Conservation (phyloP, 1,139 yeast species). For the Yamadazyma jaroonii region DNA sequence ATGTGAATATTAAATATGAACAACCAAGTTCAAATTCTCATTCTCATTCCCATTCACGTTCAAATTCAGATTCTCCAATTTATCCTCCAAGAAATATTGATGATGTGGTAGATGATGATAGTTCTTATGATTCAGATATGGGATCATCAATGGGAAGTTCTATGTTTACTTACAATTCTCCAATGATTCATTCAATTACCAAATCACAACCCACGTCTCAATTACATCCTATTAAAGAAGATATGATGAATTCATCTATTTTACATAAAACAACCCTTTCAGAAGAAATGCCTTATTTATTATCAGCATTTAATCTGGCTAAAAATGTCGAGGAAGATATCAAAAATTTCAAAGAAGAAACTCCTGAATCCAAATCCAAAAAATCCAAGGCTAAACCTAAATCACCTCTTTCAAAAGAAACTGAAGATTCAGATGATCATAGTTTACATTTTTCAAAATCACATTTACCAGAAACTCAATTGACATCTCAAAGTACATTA, state of each 20-base stretch:
- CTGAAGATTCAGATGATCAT: not conserved
- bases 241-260: conserved; percentile 23
- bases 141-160: conserved; percentile 20
- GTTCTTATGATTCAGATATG: conserved; percentile 28
- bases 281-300: conserved; percentile 54
- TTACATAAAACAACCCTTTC: conserved; percentile 47
- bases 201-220: conserved; percentile 16
- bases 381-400: not conserved
- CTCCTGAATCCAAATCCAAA: not conserved
- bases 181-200: conserved; percentile 44
- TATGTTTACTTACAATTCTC: conserved; percentile 29
- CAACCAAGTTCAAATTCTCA: not conserved
- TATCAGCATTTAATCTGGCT: conserved; percentile 58
- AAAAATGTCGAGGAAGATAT: conserved; percentile 50
- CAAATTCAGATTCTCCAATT: too few relatives aligned
- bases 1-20: conserved; percentile 5
- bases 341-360: not conserved
- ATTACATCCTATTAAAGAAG: conserved; percentile 4
- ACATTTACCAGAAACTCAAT: conserved; percentile 30
- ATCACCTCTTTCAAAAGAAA: not conserved
- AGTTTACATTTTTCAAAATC: conserved; percentile 17
- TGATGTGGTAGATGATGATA: conserved; percentile 17
- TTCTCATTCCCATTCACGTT: not conserved
- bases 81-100: conserved; percentile 3
- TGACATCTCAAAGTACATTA: conserved; percentile 36